Conservation (phyloP, 2,329 filamentous ascomycete genomes). For the Stachybotrys chlorohalonatus region DNA sequence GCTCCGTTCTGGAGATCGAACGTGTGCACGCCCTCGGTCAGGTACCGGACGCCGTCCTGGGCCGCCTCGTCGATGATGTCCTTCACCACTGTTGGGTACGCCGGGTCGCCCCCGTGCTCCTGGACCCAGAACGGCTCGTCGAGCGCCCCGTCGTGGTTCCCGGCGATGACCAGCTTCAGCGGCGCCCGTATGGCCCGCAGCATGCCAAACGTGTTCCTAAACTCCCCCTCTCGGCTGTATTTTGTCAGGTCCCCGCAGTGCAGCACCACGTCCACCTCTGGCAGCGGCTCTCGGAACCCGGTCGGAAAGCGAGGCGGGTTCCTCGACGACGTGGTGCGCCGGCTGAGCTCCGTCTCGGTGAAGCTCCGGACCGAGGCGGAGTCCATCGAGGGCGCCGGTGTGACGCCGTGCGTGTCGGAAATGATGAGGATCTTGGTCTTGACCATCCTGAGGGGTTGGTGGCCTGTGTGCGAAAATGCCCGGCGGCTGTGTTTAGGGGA, state of each 20-base stretch:
- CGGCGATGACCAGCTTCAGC: constrained; percentile 44
- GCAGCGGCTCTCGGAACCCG: constrained; percentile 19
- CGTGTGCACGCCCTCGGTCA: constrained; percentile 37
- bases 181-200: constrained; percentile 34
- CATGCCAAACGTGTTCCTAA: constrained; percentile 27
- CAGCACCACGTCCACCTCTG: constrained; percentile 36
- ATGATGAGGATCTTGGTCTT: constrained; percentile 29
- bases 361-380: constrained; percentile 7
- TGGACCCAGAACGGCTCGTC: constrained; percentile 16
- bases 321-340: not conserved
- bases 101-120: constrained; percentile 1
- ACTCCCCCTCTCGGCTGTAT: constrained; percentile 29
- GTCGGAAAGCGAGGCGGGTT: constrained; percentile 3
- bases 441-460: constrained; percentile 6
- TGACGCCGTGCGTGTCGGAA: constrained; percentile 26
- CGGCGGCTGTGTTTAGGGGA: no score
- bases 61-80: constrained; percentile 27
- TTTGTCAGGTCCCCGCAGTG: constrained; percentile 45
- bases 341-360: not conserved
- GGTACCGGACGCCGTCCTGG: constrained; percentile 31
- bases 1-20: constrained; percentile 43
- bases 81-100: constrained; percentile 21
- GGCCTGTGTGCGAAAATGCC: no score
- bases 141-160: constrained; percentile 43
- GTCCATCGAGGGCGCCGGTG: constrained; percentile 6